Percentiles rank a stretch among this genome's conserved stretches.
These are phyloP conservation scores for Atractiella rhizophila DNA, from an alignment of 768 basidiomycete genomes.

Conservation along the genomic window DNA sequence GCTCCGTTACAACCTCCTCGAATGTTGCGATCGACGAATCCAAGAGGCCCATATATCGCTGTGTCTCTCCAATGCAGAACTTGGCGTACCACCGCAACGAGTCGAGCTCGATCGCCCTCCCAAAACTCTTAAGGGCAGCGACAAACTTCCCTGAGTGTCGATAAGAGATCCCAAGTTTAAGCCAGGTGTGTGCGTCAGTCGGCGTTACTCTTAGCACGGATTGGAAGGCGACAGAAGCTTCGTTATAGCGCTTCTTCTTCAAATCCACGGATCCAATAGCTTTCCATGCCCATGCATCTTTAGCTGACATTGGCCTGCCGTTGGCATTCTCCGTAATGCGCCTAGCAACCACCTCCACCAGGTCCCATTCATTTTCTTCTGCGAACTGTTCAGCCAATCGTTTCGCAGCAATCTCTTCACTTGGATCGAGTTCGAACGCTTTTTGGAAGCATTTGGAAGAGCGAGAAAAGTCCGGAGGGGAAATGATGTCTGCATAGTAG, in stretches of 20 bases:
- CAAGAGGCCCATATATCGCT: slow-evolving; percentile 47
- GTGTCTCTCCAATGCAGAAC: slow-evolving; percentile 64
- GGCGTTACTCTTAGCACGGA: slow-evolving; percentile 20
- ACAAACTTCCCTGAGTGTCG: slow-evolving; percentile 61
- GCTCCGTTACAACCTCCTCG: slow-evolving; percentile 30
- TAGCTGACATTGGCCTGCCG: slow-evolving; percentile 25
- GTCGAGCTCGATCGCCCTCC: slow-evolving; percentile 43
- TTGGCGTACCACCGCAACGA: slow-evolving; percentile 57
- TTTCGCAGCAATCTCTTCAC: slow-evolving; percentile 60
- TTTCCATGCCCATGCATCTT: slow-evolving; percentile 95
- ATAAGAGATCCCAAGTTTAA: slow-evolving; percentile 76
- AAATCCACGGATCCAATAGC: slow-evolving; percentile 73
- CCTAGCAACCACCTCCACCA: slow-evolving; percentile 79
- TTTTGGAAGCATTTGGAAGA: slow-evolving; percentile 93
- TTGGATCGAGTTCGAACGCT: slow-evolving; percentile 82
- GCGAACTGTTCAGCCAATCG: slow-evolving; percentile 71
- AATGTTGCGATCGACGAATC: slow-evolving; percentile 48
- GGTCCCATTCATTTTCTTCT: slow-evolving; percentile 77
- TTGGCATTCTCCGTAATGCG: slow-evolving; percentile 75
- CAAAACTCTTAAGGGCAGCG: slow-evolving; percentile 67
- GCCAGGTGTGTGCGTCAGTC: slow-evolving; percentile 59
- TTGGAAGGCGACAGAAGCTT: slow-evolving; percentile 15
- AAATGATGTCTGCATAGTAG: slow-evolving; percentile 47
- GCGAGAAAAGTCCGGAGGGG: slow-evolving; percentile 53
- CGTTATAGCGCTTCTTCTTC: slow-evolving; percentile 11